Percentiles rank a stretch among this genome's conserved stretches.
These are phyloP conservation scores for Teunomyces cretensis DNA, from an alignment of 805 yeast genomes.

Conservation along the genomic window DNA sequence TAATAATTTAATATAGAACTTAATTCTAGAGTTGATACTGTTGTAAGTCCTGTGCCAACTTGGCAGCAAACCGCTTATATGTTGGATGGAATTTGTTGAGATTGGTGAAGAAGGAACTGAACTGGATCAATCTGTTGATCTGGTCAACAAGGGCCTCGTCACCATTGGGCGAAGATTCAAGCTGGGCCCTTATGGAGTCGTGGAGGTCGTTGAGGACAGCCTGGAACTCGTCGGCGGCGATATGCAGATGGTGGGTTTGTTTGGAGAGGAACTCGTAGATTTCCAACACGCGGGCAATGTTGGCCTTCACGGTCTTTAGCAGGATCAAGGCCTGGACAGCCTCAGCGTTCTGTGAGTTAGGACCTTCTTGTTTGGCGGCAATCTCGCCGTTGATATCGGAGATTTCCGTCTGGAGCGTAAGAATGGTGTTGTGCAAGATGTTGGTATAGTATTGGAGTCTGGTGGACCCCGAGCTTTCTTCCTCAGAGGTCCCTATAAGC, in stretches of 20 bases:
- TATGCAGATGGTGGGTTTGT: constrained; percentile 4
- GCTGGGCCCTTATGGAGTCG: constrained; percentile 44
- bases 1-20: neutral
- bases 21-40: neutral
- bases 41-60: constrained; percentile 31
- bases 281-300: constrained; percentile 46
- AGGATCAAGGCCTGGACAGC: constrained; percentile 39
- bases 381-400: constrained; percentile 9
- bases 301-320: constrained; percentile 45
- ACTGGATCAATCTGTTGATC: constrained; percentile 46
- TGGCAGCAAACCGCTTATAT: constrained; percentile 53
- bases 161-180: constrained; percentile 17
- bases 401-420: constrained; percentile 44
- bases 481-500: constrained; percentile 46
- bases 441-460: constrained; percentile 67
- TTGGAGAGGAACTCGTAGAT: constrained; percentile 35
- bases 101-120: constrained; percentile 54
- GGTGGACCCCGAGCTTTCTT: constrained; percentile 14
- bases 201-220: constrained; percentile 32
- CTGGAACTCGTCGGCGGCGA: constrained; percentile 16
- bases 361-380: constrained; percentile 1
- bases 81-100: constrained; percentile 49
- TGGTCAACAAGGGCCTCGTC: constrained; percentile 39
- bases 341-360: constrained; percentile 8
- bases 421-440: constrained; percentile 56